phyloP scores from a whole-genome alignment of 306 rosid genomes.

The Corylus heterophylla region DNA sequence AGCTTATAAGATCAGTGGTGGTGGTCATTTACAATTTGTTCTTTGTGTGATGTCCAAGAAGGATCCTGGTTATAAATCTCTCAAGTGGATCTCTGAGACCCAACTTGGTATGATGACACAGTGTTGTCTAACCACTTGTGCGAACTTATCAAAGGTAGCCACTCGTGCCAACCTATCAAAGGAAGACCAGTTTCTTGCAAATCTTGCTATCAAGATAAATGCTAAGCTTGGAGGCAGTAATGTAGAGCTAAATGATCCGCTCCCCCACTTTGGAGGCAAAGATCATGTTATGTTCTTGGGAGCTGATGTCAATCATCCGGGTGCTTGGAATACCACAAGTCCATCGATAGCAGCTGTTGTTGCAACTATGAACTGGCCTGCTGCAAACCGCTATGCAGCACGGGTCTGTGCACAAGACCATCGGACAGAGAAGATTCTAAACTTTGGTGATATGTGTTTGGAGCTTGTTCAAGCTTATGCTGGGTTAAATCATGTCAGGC shows the following conservation, averaged over 20 bases:
- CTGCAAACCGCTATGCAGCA: conserved; percentile 75
- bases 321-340: conserved; percentile 37
- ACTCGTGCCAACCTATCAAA: conserved; percentile 38
- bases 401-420: conserved; percentile 55
- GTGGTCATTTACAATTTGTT: conserved; percentile 51
- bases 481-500: conserved; percentile 46
- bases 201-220: conserved; percentile 74
- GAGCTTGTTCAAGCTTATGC: conserved; percentile 59
- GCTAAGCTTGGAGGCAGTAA: conserved; percentile 94
- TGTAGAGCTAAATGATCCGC: conserved; percentile 57
- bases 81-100: conserved; percentile 78
- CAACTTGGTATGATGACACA: conserved; percentile 74
- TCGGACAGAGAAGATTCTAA: conserved; percentile 53
- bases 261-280: conserved; percentile 43
- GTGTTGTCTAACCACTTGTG: conserved; percentile 60
- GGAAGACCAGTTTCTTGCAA: conserved; percentile 51
- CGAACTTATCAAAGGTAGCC: conserved; percentile 47
- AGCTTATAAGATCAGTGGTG: conserved; percentile 17
- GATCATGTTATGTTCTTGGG: conserved; percentile 76
- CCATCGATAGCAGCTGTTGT: conserved; percentile 82
- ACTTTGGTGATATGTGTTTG: conserved; percentile 60
- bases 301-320: conserved; percentile 89
- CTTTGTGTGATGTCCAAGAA: conserved; percentile 67
- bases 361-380: conserved; percentile 80
- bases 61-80: conserved; percentile 60